phyloP scores from a whole-genome alignment of 2,329 filamentous ascomycete genomes.

The Thielaviopsis musarum region DNA sequence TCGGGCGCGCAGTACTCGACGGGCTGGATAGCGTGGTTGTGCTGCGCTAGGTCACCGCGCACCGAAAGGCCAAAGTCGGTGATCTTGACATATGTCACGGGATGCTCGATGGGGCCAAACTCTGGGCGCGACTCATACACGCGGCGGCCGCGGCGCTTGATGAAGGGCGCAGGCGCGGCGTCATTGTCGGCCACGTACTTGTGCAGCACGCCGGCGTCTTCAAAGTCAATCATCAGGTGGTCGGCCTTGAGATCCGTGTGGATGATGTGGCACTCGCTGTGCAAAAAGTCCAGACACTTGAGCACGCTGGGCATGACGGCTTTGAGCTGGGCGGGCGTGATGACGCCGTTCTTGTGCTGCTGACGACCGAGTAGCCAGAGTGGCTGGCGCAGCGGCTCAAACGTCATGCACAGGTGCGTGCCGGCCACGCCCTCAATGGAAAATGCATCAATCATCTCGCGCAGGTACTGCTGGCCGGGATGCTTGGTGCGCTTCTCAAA shows the following conservation, averaged over 20 bases:
- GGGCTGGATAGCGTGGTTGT: constrained; percentile 18
- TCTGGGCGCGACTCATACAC: constrained; percentile 14
- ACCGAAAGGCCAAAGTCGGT: constrained; percentile 18
- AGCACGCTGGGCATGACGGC: constrained; percentile 20
- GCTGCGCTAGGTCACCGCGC: constrained; percentile 13
- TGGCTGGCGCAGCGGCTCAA: constrained; percentile 24
- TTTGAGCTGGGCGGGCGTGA: constrained; percentile 21
- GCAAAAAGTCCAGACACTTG: constrained; percentile 25
- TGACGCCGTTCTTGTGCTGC: constrained; percentile 22
- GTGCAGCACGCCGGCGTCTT: constrained; percentile 14
- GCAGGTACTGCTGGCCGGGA: constrained; percentile 17
- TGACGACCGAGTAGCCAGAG: constrained; percentile 22
- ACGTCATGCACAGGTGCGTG: constrained; percentile 22
- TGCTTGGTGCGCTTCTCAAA: constrained; percentile 14
- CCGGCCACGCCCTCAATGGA: constrained; percentile 17
- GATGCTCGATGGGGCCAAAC: constrained; percentile 15
- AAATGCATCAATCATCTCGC: constrained; percentile 19
- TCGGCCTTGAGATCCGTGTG: constrained; percentile 30
- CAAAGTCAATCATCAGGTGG: constrained; percentile 14
- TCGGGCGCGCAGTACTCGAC: constrained; percentile 19
- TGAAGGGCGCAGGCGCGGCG: constrained; percentile 15
- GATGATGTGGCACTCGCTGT: constrained; percentile 25
- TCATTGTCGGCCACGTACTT: constrained; percentile 15
- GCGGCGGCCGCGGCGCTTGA: constrained; percentile 15
- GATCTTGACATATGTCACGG: constrained; percentile 13